Conservation (phyloP, 192 early-diverging fungal species). For the Coemansia erecta region DNA sequence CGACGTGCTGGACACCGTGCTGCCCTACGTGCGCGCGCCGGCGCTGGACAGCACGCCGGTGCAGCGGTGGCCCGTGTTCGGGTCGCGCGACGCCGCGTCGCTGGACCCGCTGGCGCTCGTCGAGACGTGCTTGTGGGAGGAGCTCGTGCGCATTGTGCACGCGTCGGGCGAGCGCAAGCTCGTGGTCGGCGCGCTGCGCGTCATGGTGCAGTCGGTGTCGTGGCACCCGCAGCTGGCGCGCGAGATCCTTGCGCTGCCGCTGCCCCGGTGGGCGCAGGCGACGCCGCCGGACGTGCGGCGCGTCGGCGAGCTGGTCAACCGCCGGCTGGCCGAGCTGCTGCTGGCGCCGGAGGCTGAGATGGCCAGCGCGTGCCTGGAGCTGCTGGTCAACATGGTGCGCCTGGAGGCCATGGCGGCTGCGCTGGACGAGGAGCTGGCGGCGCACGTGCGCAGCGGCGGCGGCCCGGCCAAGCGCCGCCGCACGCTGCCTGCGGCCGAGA, state of each 20-base stretch:
- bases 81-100: constrained; percentile 12
- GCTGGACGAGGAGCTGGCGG: constrained; percentile 44
- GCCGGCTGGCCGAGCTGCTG: constrained; percentile 29
- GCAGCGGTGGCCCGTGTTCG: constrained; percentile 28
- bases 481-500: constrained; percentile 2
- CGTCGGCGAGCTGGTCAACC: constrained; percentile 35
- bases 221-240: constrained; percentile 54
- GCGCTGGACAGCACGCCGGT: constrained; percentile 23
- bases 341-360: constrained; percentile 40
- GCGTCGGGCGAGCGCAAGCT: constrained; percentile 35
- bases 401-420: constrained; percentile 42
- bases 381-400: constrained; percentile 47
- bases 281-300: background rate
- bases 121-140: constrained; percentile 48
- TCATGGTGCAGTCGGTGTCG: constrained; percentile 41
- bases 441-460: constrained; percentile 6
- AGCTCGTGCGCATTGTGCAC: constrained; percentile 36
- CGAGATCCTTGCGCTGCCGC: constrained; percentile 33
- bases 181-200: constrained; percentile 36
- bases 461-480: background rate
- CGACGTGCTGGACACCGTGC: constrained; percentile 38
- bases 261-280: constrained; percentile 14
- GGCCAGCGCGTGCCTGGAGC: constrained; percentile 35
- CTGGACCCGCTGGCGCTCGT: constrained; percentile 39
- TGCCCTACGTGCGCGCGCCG: constrained; percentile 33